These are phyloP conservation scores for Cutaneotrichosporon mucoides DNA, from an alignment of 1,284 basidiomycete genomes.

Conservation along the genomic window DNA sequence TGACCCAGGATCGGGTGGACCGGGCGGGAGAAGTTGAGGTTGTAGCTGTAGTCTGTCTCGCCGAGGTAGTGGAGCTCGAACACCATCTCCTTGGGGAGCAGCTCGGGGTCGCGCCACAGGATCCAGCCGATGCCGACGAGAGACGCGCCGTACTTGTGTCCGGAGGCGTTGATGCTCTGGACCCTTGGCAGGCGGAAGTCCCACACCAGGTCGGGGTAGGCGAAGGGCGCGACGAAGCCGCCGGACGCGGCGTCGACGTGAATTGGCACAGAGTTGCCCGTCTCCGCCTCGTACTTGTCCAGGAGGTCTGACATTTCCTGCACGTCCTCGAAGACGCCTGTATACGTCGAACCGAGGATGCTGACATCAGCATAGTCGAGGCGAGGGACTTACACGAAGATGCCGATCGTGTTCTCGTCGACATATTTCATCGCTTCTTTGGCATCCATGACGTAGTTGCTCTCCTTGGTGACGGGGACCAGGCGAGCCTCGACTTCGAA, in stretches of 20 bases:
- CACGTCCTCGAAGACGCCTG: slow-evolving; percentile 89
- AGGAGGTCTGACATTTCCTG: slow-evolving; percentile 78
- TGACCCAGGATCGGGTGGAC: slow-evolving; percentile 79
- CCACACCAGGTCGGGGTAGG: slow-evolving; percentile 68
- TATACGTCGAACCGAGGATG: slow-evolving; percentile 65
- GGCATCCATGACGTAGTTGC: slow-evolving; percentile 75
- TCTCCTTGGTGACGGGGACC: slow-evolving; percentile 39
- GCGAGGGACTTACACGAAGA: slow-evolving; percentile 26
- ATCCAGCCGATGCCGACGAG: slow-evolving; percentile 62
- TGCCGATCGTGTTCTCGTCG: slow-evolving; percentile 71
- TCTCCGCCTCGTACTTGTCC: slow-evolving; percentile 78
- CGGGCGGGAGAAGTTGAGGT: slow-evolving; percentile 87
- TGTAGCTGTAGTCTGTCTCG: slow-evolving; percentile 67
- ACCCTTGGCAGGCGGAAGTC: slow-evolving; percentile 83
- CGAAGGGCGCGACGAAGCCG: slow-evolving; percentile 64
- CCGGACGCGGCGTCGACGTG: slow-evolving; percentile 65
- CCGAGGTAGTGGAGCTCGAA: slow-evolving; percentile 81
- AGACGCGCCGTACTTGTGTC: slow-evolving; percentile 82
- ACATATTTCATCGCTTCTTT: slow-evolving; percentile 80
- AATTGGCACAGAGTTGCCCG: slow-evolving; percentile 74
- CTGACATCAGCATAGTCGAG: slow-evolving; percentile 6
- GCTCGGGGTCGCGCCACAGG: slow-evolving; percentile 70
- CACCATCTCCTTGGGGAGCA: slow-evolving; percentile 80
- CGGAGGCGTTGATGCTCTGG: slow-evolving; percentile 61
- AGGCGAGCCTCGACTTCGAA: slow-evolving; percentile 55